These are phyloP conservation scores for Malania oleifera DNA, from an alignment of 164 flowering plant genomes.

Conservation along the genomic window DNA sequence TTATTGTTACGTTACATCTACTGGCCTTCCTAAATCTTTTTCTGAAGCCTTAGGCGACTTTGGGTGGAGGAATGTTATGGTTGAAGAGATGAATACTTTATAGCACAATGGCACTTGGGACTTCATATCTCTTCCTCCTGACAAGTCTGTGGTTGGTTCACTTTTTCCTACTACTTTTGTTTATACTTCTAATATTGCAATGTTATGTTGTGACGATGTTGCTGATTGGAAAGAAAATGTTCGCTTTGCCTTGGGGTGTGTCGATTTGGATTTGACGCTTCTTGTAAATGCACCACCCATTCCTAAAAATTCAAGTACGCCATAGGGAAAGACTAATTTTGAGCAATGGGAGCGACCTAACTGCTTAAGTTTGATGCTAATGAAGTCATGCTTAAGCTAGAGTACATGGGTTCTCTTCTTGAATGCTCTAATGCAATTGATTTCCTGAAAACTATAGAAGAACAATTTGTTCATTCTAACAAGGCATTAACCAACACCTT, in stretches of 20 bases:
- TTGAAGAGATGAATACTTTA: too few relatives aligned
- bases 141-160: too few relatives aligned
- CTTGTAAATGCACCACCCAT: neutral
- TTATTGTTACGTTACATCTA: too few relatives aligned
- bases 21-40: too few relatives aligned
- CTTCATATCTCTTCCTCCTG: too few relatives aligned
- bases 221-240: neutral
- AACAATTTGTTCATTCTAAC: neutral
- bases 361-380: constrained; percentile 3
- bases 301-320: neutral
- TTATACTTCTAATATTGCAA: neutral
- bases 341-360: neutral
- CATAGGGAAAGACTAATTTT: neutral
- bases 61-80: too few relatives aligned
- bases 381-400: neutral
- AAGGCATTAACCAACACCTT: neutral
- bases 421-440: neutral
- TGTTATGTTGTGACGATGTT: neutral
- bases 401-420: neutral
- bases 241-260: neutral
- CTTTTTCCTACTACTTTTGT: too few relatives aligned
- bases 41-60: too few relatives aligned
- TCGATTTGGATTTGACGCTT: neutral
- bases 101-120: too few relatives aligned
- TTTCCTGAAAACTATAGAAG: neutral